Percentiles rank a stretch among this genome's conserved stretches.
Evolutionary conservation across 1,284 basidiomycete genomes (phyloP).

Genomic region (Boletus holoroseus): DNA sequence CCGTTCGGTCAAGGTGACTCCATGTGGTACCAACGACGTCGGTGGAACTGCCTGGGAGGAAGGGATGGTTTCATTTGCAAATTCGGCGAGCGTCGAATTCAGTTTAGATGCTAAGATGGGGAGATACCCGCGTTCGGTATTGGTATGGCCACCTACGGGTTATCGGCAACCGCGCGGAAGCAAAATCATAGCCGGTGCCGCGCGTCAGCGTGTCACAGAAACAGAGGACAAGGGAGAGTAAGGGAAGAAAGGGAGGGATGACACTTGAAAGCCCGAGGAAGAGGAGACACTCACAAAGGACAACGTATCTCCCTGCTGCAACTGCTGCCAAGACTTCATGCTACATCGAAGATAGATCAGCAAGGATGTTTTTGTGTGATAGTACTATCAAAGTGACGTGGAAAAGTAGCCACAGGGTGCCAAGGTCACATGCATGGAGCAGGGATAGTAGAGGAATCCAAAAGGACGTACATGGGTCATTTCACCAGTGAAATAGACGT

Average conservation of each 20-base stretch:
- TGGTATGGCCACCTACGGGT: constrained; percentile 67
- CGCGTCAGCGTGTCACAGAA: constrained; percentile 15
- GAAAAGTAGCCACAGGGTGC: constrained; percentile 5
- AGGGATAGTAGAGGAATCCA: constrained; percentile 5
- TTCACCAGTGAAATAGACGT: constrained; percentile 88
- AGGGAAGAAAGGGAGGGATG: not conserved
- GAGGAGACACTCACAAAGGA: constrained; percentile 57
- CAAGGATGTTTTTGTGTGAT: not conserved
- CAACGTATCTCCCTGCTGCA: constrained; percentile 66
- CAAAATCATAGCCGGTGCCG: constrained; percentile 17
- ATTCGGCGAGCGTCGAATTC: constrained; percentile 30
- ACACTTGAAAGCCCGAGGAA: not conserved
- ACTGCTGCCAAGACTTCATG: constrained; percentile 79
- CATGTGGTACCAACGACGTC: constrained; percentile 30
- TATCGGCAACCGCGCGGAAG: constrained; percentile 10
- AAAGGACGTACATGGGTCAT: constrained; percentile 70
- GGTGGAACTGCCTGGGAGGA: constrained; percentile 32
- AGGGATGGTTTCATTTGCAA: constrained; percentile 25
- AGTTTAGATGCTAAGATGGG: constrained; percentile 62
- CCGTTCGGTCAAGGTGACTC: constrained; percentile 28
- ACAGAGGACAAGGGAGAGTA: not conserved
- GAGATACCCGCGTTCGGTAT: constrained; percentile 86
- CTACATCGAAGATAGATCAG: constrained; percentile 37
- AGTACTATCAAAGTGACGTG: constrained; percentile 10
- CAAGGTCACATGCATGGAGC: not conserved